Conservation (phyloP, 371 early-diverging fungal genomes). For the Choanephora cucurbitarum region DNA sequence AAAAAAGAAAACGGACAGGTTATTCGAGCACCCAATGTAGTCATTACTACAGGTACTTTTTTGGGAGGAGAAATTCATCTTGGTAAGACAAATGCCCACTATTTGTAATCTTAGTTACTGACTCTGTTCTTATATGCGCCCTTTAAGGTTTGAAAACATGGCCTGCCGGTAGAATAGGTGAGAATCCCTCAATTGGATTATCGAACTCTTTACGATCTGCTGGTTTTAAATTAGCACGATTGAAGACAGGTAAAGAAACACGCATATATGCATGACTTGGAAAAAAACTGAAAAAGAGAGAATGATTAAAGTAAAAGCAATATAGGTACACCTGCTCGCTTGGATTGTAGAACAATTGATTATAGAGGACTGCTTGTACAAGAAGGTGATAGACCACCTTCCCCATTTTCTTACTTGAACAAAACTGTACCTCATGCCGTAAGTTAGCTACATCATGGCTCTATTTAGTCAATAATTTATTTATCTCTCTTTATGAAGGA, state of each 20-base stretch:
- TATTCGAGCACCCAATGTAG: conserved; percentile 70
- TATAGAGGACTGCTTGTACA: conserved; percentile 67
- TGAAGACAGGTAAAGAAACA: conserved; percentile 70
- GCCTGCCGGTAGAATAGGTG: conserved; percentile 81
- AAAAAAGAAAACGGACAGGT: conserved; percentile 62
- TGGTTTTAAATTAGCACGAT: conserved; percentile 74
- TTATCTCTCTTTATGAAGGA: conserved; percentile 31
- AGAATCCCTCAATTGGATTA: conserved; percentile 75
- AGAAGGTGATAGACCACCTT: conserved; percentile 73
- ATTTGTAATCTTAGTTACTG: too few species aligned
- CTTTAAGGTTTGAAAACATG: conserved; percentile 63
- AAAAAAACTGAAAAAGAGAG: background rate
- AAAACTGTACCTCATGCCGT: conserved; percentile 63
- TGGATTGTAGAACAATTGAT: conserved; percentile 76
- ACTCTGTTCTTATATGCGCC: too few species aligned
- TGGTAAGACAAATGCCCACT: conserved; percentile 35
- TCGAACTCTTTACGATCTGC: conserved; percentile 75
- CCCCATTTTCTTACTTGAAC: conserved; percentile 80
- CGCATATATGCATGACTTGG: too few species aligned
- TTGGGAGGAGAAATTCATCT: conserved; percentile 85
- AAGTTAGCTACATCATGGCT: too few species aligned
- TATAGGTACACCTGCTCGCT: conserved; percentile 77
- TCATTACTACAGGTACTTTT: conserved; percentile 88
- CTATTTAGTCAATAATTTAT: too few species aligned
- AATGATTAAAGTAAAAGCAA: background rate